A percentile compares a stretch with the other conserved stretches of the same genome.
Evolutionary conservation across 441 rosid genomes (phyloP).

Genomic region (Erysimum pusillum): DNA sequence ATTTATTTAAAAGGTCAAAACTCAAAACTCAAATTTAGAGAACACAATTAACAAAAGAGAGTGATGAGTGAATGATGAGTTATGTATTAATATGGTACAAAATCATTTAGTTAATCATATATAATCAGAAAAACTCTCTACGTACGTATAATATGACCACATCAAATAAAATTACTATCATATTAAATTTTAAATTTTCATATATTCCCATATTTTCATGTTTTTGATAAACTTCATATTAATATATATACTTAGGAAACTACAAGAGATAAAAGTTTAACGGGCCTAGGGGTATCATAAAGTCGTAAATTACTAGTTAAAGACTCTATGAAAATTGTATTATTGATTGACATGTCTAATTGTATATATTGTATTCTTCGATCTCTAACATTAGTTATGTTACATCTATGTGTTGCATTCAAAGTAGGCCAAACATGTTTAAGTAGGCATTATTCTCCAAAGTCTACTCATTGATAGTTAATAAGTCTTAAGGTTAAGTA

Average conservation of each 20-base stretch:
- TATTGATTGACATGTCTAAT: conserved; percentile 3
- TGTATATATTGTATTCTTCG: conserved; percentile 1
- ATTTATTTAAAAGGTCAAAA: conserved; percentile 10
- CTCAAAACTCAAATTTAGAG: not conserved
- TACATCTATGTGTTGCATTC: conserved; percentile 16
- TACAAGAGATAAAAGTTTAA: too few relatives aligned
- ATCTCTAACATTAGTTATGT: conserved; percentile 1
- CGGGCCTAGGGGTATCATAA: too few relatives aligned
- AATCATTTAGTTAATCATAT: conserved; percentile 5
- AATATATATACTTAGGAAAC: too few relatives aligned
- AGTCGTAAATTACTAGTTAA: not conserved
- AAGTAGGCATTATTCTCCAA: conserved; percentile 26
- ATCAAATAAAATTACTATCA: not conserved
- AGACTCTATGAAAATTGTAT: not conserved
- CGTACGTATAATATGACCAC: not conserved
- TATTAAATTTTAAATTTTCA: not conserved
- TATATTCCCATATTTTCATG: not conserved
- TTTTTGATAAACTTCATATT: not conserved
- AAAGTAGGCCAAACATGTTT: conserved; percentile 31
- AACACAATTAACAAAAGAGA: not conserved
- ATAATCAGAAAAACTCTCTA: not conserved
- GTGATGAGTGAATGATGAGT: conserved; percentile 9
- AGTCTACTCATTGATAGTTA: conserved; percentile 33
- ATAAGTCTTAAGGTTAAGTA: conserved; percentile 29
- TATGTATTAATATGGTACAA: conserved; percentile 2